Conservation (phyloP, 169 alveolate genomes). For the Eimeria sp. region DNA sequence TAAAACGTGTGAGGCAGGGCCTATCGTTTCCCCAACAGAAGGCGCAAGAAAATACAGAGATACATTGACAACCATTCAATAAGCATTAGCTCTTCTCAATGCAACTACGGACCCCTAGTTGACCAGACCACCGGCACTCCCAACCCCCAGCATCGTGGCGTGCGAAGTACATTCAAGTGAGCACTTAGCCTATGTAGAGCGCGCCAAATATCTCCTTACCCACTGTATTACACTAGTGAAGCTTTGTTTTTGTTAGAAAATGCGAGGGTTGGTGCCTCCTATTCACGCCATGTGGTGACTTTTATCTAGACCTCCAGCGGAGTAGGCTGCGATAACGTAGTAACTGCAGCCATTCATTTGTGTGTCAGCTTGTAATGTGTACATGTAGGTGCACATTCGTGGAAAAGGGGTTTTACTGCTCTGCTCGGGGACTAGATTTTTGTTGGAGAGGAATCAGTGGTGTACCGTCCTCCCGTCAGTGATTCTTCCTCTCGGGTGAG, state of each 20-base stretch:
- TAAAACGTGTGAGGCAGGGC: not conserved
- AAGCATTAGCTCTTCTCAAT: not conserved
- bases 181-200: not conserved
- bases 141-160: not conserved
- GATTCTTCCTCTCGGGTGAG: not conserved
- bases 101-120: not conserved
- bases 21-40: not conserved
- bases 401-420: not conserved
- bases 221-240: no score
- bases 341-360: no score
- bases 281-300: no score
- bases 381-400: not conserved
- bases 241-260: no score
- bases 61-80: not conserved
- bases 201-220: not conserved
- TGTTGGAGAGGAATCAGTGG: not conserved
- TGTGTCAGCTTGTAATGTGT: no score
- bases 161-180: not conserved
- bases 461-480: no score
- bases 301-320: no score
- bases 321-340: no score
- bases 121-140: constrained; percentile 34
- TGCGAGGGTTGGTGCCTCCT: no score
- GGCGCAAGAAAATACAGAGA: not conserved
- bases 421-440: not conserved